Conservation (phyloP, 1,139 yeast genomes). For the Magnusiomyces ingens region DNA sequence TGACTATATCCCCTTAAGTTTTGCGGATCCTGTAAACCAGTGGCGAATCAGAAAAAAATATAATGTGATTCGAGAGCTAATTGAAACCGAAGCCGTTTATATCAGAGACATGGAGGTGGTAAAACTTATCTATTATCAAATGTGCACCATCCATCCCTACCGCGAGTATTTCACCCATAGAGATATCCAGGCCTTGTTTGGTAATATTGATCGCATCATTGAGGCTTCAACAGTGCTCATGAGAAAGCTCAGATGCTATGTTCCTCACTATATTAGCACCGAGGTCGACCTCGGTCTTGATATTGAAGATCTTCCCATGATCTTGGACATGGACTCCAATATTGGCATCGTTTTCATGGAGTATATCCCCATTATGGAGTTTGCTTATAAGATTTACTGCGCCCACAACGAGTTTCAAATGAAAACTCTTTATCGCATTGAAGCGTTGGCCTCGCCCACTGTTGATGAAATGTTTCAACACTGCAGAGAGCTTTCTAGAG, state of each 20-base stretch:
- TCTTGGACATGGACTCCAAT: constrained; percentile 27
- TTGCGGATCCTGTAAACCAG: constrained; percentile 11
- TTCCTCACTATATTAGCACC: constrained; percentile 25
- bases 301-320: background rate
- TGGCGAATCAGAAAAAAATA: constrained; percentile 21
- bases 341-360: constrained; percentile 31
- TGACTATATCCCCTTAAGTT: too few relatives aligned
- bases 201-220: constrained; percentile 29
- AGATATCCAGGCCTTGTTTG: constrained; percentile 28
- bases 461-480: constrained; percentile 31
- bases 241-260: constrained; percentile 21
- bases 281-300: constrained; percentile 10
- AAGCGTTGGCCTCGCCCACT: constrained; percentile 26
- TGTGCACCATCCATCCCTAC: constrained; percentile 24
- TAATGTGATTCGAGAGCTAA: constrained; percentile 33
- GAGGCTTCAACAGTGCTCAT: constrained; percentile 27
- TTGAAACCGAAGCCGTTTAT: constrained; percentile 32
- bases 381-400: constrained; percentile 30
- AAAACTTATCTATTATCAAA: constrained; percentile 27
- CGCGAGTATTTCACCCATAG: constrained; percentile 26
- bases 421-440: constrained; percentile 25
- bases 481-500: constrained; percentile 25
- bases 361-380: constrained; percentile 31
- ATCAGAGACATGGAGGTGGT: constrained; percentile 33
- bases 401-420: constrained; percentile 30